Evolutionary conservation across 805 yeast genomes (phyloP).

Genomic region (Lipomyces kockii): DNA sequence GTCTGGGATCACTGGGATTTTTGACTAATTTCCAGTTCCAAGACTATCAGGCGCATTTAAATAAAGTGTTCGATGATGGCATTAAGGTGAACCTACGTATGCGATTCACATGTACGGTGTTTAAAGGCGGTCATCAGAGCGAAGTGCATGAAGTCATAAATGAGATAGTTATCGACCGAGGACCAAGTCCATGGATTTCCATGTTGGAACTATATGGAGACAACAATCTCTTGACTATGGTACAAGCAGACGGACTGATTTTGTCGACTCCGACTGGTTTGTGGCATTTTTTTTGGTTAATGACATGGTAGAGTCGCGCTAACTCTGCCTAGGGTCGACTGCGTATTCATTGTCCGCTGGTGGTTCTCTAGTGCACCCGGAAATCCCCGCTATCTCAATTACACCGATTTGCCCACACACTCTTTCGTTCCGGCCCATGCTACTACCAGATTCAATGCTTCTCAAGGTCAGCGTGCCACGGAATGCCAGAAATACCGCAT

Average conservation of each 20-base stretch:
- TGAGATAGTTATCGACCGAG: slow-evolving; percentile 89
- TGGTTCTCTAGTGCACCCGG: slow-evolving; percentile 92
- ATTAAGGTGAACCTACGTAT: slow-evolving; percentile 79
- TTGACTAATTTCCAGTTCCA: slow-evolving; percentile 75
- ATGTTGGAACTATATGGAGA: slow-evolving; percentile 90
- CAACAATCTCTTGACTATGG: slow-evolving; percentile 79
- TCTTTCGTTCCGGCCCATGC: slow-evolving; percentile 85
- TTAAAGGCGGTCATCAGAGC: slow-evolving; percentile 48
- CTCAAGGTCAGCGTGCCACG: slow-evolving; percentile 79
- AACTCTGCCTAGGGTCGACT: slow-evolving; percentile 69
- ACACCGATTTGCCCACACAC: slow-evolving; percentile 98
- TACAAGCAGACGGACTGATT: slow-evolving; percentile 93
- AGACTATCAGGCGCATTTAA: slow-evolving; percentile 64
- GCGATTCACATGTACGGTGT: slow-evolving; percentile 84
- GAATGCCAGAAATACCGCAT: slow-evolving; percentile 84
- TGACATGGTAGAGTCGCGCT: not conserved
- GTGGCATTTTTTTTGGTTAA: not conserved
- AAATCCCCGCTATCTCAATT: slow-evolving; percentile 86
- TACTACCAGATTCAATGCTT: slow-evolving; percentile 91
- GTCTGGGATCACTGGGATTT: slow-evolving; percentile 91
- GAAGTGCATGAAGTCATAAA: slow-evolving; percentile 69
- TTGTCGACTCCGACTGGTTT: slow-evolving; percentile 80
- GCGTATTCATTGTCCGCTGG: slow-evolving; percentile 95
- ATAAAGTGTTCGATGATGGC: slow-evolving; percentile 66
- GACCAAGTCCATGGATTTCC: slow-evolving; percentile 91